Percentiles rank a stretch among this genome's conserved stretches.
phyloP scores from a whole-genome alignment of 179 eudicot genomes.

The Beta macrorhiza region DNA sequence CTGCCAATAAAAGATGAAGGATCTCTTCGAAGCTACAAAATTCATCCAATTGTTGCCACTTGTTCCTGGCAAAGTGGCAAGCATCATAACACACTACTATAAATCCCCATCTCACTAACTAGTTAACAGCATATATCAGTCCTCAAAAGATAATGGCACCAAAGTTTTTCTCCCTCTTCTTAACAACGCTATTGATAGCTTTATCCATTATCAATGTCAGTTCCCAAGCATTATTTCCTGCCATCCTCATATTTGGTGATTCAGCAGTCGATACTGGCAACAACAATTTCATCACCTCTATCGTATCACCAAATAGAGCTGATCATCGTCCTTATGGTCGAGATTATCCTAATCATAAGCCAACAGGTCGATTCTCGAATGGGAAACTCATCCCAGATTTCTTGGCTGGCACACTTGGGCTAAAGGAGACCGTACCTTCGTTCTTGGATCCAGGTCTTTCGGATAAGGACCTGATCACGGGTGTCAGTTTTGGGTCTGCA shows the following conservation, averaged over 20 bases:
- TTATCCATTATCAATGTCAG: constrained; percentile 11
- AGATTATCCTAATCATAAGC: constrained; percentile 32
- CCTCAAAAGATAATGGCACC: constrained; percentile 16
- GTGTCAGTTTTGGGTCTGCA: constrained; percentile 60
- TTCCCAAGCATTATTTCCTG: constrained; percentile 35
- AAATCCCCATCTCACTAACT: not conserved
- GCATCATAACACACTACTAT: not conserved
- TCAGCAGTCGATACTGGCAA: constrained; percentile 55
- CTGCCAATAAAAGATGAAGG: not conserved
- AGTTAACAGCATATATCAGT: not conserved
- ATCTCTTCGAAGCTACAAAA: not conserved
- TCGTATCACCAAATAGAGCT: constrained; percentile 29
- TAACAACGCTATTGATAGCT: not conserved
- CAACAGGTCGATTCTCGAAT: constrained; percentile 40
- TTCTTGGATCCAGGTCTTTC: constrained; percentile 42
- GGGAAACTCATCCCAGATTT: constrained; percentile 57
- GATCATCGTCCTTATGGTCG: constrained; percentile 38
- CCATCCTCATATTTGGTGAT: constrained; percentile 58
- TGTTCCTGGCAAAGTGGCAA: not conserved
- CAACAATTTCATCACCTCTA: constrained; percentile 38
- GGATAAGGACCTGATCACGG: constrained; percentile 39
- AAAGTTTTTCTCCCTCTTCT: constrained; percentile 10
- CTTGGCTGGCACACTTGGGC: constrained; percentile 42
- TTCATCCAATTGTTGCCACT: not conserved
- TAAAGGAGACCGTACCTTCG: constrained; percentile 54